Evolutionary conservation across 73 alveolate genomes (phyloP), one percentile per base, ranked within the genome.

Genomic region (Tetrahymena thermophila): DNA sequence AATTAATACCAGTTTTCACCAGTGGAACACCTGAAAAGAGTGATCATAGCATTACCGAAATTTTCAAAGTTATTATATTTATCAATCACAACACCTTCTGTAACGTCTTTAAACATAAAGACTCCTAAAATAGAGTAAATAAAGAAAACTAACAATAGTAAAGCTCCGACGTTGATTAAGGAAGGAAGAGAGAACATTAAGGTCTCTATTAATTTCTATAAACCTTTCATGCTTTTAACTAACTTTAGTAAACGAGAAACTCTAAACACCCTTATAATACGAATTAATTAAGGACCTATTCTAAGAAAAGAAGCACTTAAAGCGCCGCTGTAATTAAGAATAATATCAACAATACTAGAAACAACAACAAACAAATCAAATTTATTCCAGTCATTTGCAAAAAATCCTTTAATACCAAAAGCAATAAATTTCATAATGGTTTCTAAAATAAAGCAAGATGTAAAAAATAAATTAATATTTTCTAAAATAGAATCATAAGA

Each of bases 301-400:
- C 97, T 57, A 13, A 97, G 42, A 84, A 98, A 94, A 83, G 97
- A 96, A 34, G 97, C 96, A 38, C 97, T 94, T 1, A 96, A 94
- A 7, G 98, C 98, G 93, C 97, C 98, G 42, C 98, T 94, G 93
- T 94, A 94, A 43, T 96, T 96, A 94, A 99, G 94, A 38, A 98
- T 38, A 16, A 99, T 97, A 96, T 98, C 99, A 28, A 98, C 85
- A 38, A 98, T 85, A 44, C 99, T 97, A 6, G 99, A 98, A 10
- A 96, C 42, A 10, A 99, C 99, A 31, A 99, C 99, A 96, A 99
- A 98, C 93, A 98, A 98, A 94, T 99, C 99, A 95, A 99, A 99
- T 94, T 89, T 94, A 96, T 99, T 99, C 99, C 99, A 99, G 35
- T 95, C 96, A 85, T 97, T 98, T 94, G 97, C 96, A 94, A 99